Evolutionary conservation across 2,329 filamentous ascomycete species (phyloP), one percentile per base, ranked within the genome.

Genomic region (Alternaria gaisen): DNA sequence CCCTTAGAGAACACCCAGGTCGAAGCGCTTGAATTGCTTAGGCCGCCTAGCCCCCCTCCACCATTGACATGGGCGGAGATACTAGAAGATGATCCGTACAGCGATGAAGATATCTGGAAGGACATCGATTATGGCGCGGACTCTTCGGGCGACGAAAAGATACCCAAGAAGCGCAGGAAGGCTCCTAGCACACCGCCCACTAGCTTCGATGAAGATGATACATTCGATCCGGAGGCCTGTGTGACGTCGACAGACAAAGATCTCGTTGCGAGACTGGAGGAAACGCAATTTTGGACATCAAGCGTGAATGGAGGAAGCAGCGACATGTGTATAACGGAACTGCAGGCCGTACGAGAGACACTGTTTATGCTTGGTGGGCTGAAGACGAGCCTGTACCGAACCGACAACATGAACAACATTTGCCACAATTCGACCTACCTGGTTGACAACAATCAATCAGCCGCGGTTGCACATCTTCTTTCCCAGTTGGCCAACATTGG

Each of bases 331-430:
- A 81, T 94, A 6, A 87, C 90, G 0, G 94, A 97, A 74, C 81
- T 91, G 1, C 88, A 94, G 65, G 82, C 89, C 11, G 81, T 94
- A 26, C 87, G 93, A 48, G 93, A 98, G 72, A 86, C 88, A 0
- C 82, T 97, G 0, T 94, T 92, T 70, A 96, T 97, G 92, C 84
- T 98, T 0, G 87, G 88, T 55, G 94, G 94, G 0, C 81, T 95
- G 4, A 86, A 89, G 6, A 94, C 91, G 3, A 90, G 88, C 2
- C 73, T 97, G 1, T 97, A 94, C 70, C 57, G 67, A 10, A 64
- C 71, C 66, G 77, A 81, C 67, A 73, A 54, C 32, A 57, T 26
- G 5, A 7, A 64, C 32, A 73, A 71, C 36, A 66, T 74, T 6
- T 65, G 65, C 5, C 56, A 82, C 42, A 79, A 81, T 51, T 69